Evolutionary conservation across 306 rosid genomes (phyloP), one percentile per base, ranked within the genome.

Genomic region (Ammopiptanthus mongolicus): DNA sequence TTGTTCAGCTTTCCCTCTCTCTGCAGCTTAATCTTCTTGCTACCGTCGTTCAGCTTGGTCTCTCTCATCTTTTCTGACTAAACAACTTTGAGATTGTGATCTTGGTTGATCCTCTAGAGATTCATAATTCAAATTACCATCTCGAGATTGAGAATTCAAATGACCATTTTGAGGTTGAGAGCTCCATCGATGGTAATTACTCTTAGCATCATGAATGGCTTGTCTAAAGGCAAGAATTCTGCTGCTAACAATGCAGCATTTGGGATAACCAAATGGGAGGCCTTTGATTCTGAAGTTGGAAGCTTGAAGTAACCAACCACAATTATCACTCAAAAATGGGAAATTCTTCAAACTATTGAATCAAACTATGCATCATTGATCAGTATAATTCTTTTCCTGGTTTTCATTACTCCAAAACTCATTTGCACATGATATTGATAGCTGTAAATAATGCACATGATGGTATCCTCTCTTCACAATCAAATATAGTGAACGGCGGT

Each of bases 131-230:
- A 37, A 56, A 5, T 57, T 60, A 48, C 37, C 81, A 57, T 75
- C 11, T 50, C 13, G 65, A 72, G 71, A 76, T 8, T 73, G 61
- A 68, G 62, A 77, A 62, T 37, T 80, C 67, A 17, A n/a, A 19
- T 28, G 78, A 48, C 81, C 74, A 3, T 81, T 76, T 22, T 77
- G 87, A 59, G 86, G 69, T 29, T 73, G 80, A 36, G 95, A 65
- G 69, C 77, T 88, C 52, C 36, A 19, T 0, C 65, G 66, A 0
- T 65, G 83, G 59, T 85, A 81, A 9, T 0, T 25, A 36, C 3
- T 76, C 84, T 89, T 90, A 0, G 86, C 78, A 12, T 44, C 39
- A 39, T 78, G 60, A 64, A 95, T 87, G 39, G 59, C 76, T 64
- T 78, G 66, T 63, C 74, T 73, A 56, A 95, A n/a, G n/a, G n/a